A percentile compares a stretch with the other conserved stretches of the same genome.
Evolutionary conservation across 345 rosid species (phyloP).

Genomic region (Eucalyptus marginata): DNA sequence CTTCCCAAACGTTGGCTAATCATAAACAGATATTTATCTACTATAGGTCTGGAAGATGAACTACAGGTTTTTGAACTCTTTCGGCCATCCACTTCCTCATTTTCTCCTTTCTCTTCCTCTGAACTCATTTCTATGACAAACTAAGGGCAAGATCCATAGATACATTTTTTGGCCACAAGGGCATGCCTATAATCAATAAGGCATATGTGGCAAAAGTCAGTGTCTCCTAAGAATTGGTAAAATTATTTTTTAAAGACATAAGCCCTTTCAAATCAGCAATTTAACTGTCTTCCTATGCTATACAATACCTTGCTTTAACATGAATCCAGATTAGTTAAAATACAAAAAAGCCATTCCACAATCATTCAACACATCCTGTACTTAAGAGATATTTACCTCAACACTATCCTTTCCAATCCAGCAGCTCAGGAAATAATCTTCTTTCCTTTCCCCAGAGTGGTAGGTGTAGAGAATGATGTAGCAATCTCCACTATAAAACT

Average conservation of each 20-base stretch:
- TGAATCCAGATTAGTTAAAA: background rate
- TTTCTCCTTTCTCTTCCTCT: background rate
- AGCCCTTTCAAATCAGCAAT: background rate
- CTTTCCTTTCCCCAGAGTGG: conserved; percentile 91
- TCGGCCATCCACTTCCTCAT: background rate
- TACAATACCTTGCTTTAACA: background rate
- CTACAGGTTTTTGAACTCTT: background rate
- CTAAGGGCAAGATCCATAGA: background rate
- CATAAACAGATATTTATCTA: background rate
- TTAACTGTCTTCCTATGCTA: background rate
- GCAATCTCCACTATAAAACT: conserved; percentile 93
- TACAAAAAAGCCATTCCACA: background rate
- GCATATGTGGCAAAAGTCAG: background rate
- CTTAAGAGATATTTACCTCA: conserved; percentile 41
- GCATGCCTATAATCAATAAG: background rate
- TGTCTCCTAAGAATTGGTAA: background rate
- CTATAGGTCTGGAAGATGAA: background rate
- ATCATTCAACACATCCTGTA: background rate
- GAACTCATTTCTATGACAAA: background rate
- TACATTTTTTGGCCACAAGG: background rate
- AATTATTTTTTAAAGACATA: background rate
- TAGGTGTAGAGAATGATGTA: conserved; percentile 78
- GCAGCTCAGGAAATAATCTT: conserved; percentile 72
- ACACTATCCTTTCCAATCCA: conserved; percentile 89
- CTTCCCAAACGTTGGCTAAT: background rate